phyloP scores from a whole-genome alignment of 2,329 filamentous ascomycete species.

The Hyphodiscus sp. region DNA sequence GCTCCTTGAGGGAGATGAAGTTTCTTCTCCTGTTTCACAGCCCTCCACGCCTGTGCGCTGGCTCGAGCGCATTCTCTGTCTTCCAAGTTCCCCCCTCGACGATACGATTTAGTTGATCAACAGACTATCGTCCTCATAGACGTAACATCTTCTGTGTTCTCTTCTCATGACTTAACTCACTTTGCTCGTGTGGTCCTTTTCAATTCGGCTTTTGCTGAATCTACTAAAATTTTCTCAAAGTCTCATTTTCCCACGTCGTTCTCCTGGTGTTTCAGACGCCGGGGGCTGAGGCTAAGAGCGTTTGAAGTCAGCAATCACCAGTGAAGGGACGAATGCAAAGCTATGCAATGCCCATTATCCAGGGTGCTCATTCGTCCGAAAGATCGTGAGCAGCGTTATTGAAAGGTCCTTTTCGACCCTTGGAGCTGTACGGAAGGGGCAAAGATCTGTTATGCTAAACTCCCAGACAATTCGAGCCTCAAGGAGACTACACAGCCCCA shows the following conservation, averaged over 20 bases:
- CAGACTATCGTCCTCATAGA: too few relatives aligned
- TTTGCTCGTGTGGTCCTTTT: not conserved
- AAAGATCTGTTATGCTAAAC: slow-evolving; percentile 4
- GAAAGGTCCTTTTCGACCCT: not conserved
- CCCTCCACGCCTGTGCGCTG: too few relatives aligned
- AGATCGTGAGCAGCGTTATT: slow-evolving; percentile 3
- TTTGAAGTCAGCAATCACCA: slow-evolving; percentile 12
- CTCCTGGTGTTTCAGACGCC: not conserved
- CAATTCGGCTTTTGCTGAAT: not conserved
- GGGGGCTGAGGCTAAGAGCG: slow-evolving; percentile 11
- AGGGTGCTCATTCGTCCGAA: slow-evolving; percentile 12
- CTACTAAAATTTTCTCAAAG: not conserved
- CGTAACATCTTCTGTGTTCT: not conserved
- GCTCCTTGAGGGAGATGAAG: slow-evolving; percentile 2
- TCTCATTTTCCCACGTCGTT: not conserved
- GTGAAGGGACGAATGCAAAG: not conserved
- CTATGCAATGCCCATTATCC: not conserved
- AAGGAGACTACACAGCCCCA: slow-evolving; percentile 5
- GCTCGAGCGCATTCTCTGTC: not conserved
- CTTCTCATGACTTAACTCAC: not conserved
- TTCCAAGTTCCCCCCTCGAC: not conserved
- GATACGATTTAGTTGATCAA: not conserved
- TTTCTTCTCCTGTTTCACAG: not conserved
- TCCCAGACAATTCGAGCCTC: slow-evolving; percentile 6
- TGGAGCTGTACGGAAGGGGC: slow-evolving; percentile 1